Percentiles rank a stretch among this genome's conserved stretches.
Evolutionary conservation across 1,284 basidiomycete species (phyloP).

Genomic region (Cystobasidium sp.): DNA sequence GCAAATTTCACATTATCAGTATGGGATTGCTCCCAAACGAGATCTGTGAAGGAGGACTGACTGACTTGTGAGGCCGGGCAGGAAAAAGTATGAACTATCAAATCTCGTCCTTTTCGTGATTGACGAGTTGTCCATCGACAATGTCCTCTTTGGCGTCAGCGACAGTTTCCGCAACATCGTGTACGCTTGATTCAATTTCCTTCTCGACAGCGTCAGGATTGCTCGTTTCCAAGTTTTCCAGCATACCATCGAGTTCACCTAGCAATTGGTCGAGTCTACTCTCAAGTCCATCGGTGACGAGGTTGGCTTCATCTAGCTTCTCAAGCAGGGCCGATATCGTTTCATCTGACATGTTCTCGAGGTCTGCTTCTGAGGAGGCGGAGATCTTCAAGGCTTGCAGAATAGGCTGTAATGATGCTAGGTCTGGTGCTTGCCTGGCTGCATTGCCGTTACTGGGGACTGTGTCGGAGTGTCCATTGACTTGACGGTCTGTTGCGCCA

Average conservation of each 20-base stretch:
- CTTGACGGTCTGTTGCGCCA: conserved; percentile 2
- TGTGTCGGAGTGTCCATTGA: conserved; percentile 1
- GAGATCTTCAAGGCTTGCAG: conserved; percentile 30
- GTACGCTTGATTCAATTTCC: conserved; percentile 8
- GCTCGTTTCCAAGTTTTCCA: conserved; percentile 21
- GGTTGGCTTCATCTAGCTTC: conserved; percentile 38
- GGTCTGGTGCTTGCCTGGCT: background rate
- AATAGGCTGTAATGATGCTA: conserved; percentile 30
- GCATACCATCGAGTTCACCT: conserved; percentile 42
- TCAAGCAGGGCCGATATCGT: conserved; percentile 24
- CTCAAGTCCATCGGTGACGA: conserved; percentile 38
- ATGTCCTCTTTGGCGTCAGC: background rate
- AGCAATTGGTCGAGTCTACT: conserved; percentile 33
- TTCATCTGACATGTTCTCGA: conserved; percentile 35
- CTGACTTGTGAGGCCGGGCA: background rate
- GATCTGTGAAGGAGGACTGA: background rate
- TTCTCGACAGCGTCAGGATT: conserved; percentile 15
- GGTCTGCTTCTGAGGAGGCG: conserved; percentile 22
- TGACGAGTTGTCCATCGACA: conserved; percentile 22
- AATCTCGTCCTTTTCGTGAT: background rate
- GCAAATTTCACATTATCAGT: too few relatives aligned
- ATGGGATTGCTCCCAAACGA: background rate
- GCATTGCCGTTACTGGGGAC: background rate
- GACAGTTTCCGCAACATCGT: background rate
- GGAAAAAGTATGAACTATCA: too few relatives aligned